Evolutionary conservation across 371 early-diverging fungal species (phyloP), one percentile per base, ranked within the genome.

Genomic region (Mucor piriformis): DNA sequence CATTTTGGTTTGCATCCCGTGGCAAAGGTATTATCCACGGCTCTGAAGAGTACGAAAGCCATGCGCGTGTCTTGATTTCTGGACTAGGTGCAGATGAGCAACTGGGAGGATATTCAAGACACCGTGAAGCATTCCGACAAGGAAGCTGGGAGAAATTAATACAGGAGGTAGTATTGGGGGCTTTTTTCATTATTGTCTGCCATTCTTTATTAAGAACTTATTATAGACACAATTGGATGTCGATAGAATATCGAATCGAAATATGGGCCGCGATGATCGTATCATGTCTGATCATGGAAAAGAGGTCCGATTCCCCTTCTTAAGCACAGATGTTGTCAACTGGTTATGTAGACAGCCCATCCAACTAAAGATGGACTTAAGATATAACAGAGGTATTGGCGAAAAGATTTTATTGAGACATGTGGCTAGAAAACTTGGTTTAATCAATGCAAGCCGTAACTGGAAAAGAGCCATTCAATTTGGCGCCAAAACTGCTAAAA

Each of bases 21-120:
- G 96, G 95, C 0, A 63, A 66, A 70, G 89, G 88, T 46, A 57
- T 23, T 13, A 61, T 82, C 38, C 63, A 70, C 24, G 55, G 24
- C 20, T 24, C 20, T 12, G 21, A 54, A 18, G 69, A 77, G 0
- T 91, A 89, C 67, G 61, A 69, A 15, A 87, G 89, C 40, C 76
- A 70, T 25, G 89, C 95, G 3, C 81, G 86, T 24, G 95, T 96
- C 1, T 61, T 97, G 27, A 73, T 97, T 2, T 88, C 92, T 52
- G 98, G 98, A 0, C 74, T 98, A n/a, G 98, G 98, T 23, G 97
- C 98, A 0, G 98, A 98, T 63, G 98, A 98, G 65, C 93, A 92
- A 73, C 68, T 96, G 8, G 97, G 90, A 6, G 97, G 98, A 15
- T 97, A 97, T 71, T 88, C 92, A 13, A 83, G 95, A 7, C 96